Evolutionary conservation across 495 filamentous ascomycete genomes (phyloP).

Genomic region (Saxophila tyrrhenica): DNA sequence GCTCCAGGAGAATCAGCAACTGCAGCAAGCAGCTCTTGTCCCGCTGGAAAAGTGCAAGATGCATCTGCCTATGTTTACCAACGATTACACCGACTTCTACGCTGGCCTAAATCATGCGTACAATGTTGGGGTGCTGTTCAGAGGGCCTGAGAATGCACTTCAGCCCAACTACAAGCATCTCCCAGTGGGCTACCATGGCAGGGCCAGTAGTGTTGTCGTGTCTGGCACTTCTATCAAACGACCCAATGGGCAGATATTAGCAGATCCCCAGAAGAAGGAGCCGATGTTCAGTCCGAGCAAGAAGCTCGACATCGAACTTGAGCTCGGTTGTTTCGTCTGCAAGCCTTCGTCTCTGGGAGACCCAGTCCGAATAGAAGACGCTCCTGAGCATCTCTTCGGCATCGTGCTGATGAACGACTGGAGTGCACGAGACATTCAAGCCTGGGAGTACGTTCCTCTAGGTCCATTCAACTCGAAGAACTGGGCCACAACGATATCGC

Average conservation of each 20-base stretch:
- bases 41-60: slow-evolving; percentile 49
- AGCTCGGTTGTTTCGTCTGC: slow-evolving; percentile 73
- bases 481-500: slow-evolving; percentile 77
- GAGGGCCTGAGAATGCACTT: slow-evolving; percentile 67
- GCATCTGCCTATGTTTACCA: slow-evolving; percentile 76
- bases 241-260: slow-evolving; percentile 72
- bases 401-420: slow-evolving; percentile 90
- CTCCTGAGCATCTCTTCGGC: slow-evolving; percentile 72
- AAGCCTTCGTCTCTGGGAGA: slow-evolving; percentile 55
- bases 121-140: slow-evolving; percentile 69
- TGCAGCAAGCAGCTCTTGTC: slow-evolving; percentile 44
- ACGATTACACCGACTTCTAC: slow-evolving; percentile 98
- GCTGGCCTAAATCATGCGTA: slow-evolving; percentile 84
- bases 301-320: slow-evolving; percentile 76
- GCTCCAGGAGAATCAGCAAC: slow-evolving; percentile 43
- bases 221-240: slow-evolving; percentile 46
- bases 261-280: slow-evolving; percentile 48
- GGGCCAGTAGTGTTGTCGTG: slow-evolving; percentile 31
- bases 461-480: slow-evolving; percentile 84
- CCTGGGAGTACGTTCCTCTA: slow-evolving; percentile 63
- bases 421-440: slow-evolving; percentile 83
- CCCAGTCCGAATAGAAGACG: slow-evolving; percentile 43
- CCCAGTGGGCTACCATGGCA: slow-evolving; percentile 59
- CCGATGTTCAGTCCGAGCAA: slow-evolving; percentile 53
- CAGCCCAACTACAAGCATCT: slow-evolving; percentile 87